Base-by-base conservation (phyloP, 768 basidiomycete species). In the Trichaptum fuscoviolaceum region DNA sequence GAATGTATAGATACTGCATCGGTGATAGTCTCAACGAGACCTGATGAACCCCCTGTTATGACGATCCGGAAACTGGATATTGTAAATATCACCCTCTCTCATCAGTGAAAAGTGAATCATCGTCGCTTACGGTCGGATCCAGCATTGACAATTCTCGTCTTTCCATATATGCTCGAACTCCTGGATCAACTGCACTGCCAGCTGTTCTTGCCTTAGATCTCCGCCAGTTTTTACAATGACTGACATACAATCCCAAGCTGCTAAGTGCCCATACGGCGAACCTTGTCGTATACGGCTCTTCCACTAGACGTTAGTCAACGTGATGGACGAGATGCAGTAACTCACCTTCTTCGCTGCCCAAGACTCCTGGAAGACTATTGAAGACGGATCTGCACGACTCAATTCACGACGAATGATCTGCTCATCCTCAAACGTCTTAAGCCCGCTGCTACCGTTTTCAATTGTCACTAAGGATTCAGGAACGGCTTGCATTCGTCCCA, bases 201-300 rank as follows among this genome's bases (percentile, higher is more conserved):
- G 83, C 76, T 99, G 97, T 74, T 99, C 97, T 78, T 99, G 97
- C 58, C 97, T 87, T 64, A 99, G 76, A 76, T 99, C 97, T 35
- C 91, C 96, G 2, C 96, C 96, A 6, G 96, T 99, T 79, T 99
- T 99, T 74, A 99, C 95, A 67, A 99, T 99, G 57, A 98, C 95
- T 8, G 96, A 96, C 58, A 97, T 85, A 71, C 95, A 95, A 74
- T 96, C 90, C 89, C 89, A 92, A 69, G 82, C 88, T 25, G 85
- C 89, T 66, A 99, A 78, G 80, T 99, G 96, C 10, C 97, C 97
- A 80, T 98, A 99, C 0, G 97, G 96, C 18, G 96, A 98, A 35
- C 85, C 85, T 65, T 95, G 89, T 63, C 94, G 88, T 81, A 99
- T 96, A 67, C 97, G 87, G 75, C 89, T 91, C 91, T 91, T 69